Conservation (phyloP, 345 rosid species). For the Raphanus sativus region DNA sequence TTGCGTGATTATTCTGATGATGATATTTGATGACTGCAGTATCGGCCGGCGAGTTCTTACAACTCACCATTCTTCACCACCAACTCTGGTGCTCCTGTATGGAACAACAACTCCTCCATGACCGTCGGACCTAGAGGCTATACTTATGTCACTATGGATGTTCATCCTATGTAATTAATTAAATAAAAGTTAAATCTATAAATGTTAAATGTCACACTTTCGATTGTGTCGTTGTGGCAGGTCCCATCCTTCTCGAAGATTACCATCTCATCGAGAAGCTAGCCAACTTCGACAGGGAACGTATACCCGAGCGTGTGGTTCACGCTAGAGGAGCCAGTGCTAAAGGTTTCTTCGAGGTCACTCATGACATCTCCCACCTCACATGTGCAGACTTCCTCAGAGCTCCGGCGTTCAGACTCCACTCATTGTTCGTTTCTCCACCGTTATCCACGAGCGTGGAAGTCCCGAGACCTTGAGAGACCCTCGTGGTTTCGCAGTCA, state of each 20-base stretch:
- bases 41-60: conserved; percentile 43
- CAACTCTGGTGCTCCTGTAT: conserved; percentile 48
- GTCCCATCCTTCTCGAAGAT: conserved; percentile 93
- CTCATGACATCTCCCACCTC: conserved; percentile 70
- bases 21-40: conserved; percentile 8
- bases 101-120: conserved; percentile 48
- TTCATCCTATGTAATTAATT: not conserved
- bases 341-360: conserved; percentile 89
- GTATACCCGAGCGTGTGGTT: conserved; percentile 94
- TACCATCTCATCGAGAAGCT: conserved; percentile 84
- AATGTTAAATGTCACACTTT: not conserved
- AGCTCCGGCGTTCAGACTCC: conserved; percentile 88
- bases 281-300: conserved; percentile 78
- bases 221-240: conserved; percentile 36
- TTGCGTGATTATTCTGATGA: no score
- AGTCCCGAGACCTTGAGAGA: conserved; percentile 93
- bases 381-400: conserved; percentile 88
- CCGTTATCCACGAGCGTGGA: conserved; percentile 91
- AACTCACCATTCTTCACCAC: conserved; percentile 45
- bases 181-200: not conserved
- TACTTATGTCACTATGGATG: not conserved
- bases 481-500: conserved; percentile 90
- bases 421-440: conserved; percentile 86
- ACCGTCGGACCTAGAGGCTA: conserved; percentile 46
- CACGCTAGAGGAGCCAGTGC: conserved; percentile 97